Evolutionary conservation across 257 asterid species (phyloP).

Genomic region (Solanum tarapatanum): DNA sequence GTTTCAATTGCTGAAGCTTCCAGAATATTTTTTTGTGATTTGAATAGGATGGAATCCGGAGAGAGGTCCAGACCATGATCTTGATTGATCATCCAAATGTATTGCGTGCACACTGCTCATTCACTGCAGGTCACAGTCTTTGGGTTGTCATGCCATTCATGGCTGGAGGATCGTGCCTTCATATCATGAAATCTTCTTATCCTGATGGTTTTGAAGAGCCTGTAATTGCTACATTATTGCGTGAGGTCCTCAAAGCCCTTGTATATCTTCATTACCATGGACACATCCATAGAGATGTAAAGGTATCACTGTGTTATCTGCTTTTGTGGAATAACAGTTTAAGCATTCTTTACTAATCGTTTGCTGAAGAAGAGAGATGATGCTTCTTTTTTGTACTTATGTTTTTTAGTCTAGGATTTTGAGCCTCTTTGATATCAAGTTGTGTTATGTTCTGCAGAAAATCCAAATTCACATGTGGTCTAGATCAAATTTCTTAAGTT

Average conservation of each 20-base stretch:
- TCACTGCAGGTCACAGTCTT: conserved; percentile 69
- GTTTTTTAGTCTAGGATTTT: neutral
- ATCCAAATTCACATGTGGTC: neutral
- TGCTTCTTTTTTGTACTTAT: neutral
- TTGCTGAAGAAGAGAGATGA: neutral
- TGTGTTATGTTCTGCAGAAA: neutral
- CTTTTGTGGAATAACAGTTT: neutral
- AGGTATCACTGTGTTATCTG: conserved; percentile 30
- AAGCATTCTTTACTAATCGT: neutral
- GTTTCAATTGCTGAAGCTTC: conserved; percentile 9
- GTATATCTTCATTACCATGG: conserved; percentile 94
- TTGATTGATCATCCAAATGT: conserved; percentile 87
- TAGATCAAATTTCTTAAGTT: neutral
- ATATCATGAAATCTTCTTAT: conserved; percentile 78
- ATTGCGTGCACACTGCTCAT: conserved; percentile 89
- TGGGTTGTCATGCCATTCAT: conserved; percentile 99
- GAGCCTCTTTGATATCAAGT: neutral
- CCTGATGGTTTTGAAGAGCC: conserved; percentile 99
- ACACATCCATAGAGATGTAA: conserved; percentile 96
- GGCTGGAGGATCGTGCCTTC: conserved; percentile 98
- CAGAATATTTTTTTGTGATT: conserved; percentile 3
- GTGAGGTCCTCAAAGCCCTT: conserved; percentile 94
- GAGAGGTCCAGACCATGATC: conserved; percentile 91
- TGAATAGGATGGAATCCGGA: conserved; percentile 85
- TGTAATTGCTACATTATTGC: conserved; percentile 73